Evolutionary conservation across 2,329 filamentous ascomycete species (phyloP).

Genomic region (Fusarium sp.): DNA sequence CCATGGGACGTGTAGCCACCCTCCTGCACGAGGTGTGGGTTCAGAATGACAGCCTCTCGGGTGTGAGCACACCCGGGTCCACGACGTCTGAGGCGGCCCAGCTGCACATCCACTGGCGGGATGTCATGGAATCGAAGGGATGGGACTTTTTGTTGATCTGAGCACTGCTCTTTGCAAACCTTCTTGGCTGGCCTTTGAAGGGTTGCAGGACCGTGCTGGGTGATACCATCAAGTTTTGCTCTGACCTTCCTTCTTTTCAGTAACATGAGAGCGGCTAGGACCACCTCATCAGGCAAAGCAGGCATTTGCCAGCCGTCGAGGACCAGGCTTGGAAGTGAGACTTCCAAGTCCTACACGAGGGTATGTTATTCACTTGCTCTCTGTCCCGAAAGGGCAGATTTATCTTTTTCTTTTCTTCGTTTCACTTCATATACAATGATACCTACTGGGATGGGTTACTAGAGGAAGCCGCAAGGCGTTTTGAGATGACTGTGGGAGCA

Average conservation of each 20-base stretch:
- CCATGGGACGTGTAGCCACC: conserved; percentile 82
- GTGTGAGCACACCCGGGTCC: conserved; percentile 49
- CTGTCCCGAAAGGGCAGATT: conserved; percentile 34
- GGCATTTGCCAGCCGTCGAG: conserved; percentile 48
- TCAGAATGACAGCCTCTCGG: conserved; percentile 69
- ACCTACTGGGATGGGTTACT: conserved; percentile 48
- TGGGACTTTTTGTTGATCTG: conserved; percentile 95
- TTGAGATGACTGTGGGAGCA: conserved; percentile 35
- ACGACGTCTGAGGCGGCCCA: conserved; percentile 51
- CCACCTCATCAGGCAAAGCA: conserved; percentile 47
- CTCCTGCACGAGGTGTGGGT: conserved; percentile 87
- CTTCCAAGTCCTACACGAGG: conserved; percentile 8
- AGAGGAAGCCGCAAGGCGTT: conserved; percentile 55
- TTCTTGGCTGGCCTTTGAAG: conserved; percentile 52
- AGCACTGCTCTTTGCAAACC: conserved; percentile 38
- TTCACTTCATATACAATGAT: conserved; percentile 45
- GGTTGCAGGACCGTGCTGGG: conserved; percentile 37
- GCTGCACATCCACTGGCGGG: conserved; percentile 90
- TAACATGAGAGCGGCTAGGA: conserved; percentile 37
- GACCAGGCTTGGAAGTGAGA: conserved; percentile 15
- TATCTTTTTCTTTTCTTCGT: conserved; percentile 16
- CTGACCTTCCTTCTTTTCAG: conserved; percentile 33
- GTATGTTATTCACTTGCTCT: conserved; percentile 35
- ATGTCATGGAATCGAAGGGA: conserved; percentile 88
- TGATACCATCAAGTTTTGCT: conserved; percentile 28